Base-by-base conservation (phyloP, 108 stramenopile genomes). In the Discostella stelligeroides region DNA sequence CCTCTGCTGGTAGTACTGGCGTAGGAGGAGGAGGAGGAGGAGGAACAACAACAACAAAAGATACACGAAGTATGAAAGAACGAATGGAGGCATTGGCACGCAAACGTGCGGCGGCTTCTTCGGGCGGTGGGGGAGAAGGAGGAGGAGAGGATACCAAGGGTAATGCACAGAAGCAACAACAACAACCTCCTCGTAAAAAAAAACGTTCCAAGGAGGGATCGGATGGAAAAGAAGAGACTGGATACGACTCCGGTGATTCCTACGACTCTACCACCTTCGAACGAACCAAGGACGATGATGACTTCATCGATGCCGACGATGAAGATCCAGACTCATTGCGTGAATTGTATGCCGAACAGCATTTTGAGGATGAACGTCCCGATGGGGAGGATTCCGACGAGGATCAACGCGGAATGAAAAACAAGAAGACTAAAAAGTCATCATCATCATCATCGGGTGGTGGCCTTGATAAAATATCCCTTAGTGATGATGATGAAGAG, bases 271-370 rank as follows among this genome's bases (percentile, higher is more conserved):
- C 75, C 15, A 82, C 75, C 9, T 90, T 86, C 63, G 69, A 75
- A 57, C 84, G 92, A 15, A 92, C 88, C 34, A 79, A 86, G 50
- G 95, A 94, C 54, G 95, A 96, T 73, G 83, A 90, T 42, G 86
- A 96, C 56, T 96, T 96, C 61, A 90, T 96, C 61, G 95, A 96
- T 72, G 88, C 85, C 9, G 92, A 93, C 43, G 95, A 87, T 24
- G 95, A 95, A 57, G 95, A 96, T 72, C 85, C 85, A 8, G 95
- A 96, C 55, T 88, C 91, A 8, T 63, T 94, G 12, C 75, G 78
- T 24, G 95, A 96, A 81, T 76, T 92, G 27, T 93, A 96, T 63
- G 86, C 91, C 56, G 90, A 94, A 45, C 95, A 96, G 66, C 80
- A 90, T 63, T 96, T 96, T 72, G 91, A 91, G 45, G 94, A 95